Evolutionary conservation across 371 early-diverging fungal species (phyloP), one percentile per base, ranked within the genome.

Genomic region (Umbelopsis sp.): DNA sequence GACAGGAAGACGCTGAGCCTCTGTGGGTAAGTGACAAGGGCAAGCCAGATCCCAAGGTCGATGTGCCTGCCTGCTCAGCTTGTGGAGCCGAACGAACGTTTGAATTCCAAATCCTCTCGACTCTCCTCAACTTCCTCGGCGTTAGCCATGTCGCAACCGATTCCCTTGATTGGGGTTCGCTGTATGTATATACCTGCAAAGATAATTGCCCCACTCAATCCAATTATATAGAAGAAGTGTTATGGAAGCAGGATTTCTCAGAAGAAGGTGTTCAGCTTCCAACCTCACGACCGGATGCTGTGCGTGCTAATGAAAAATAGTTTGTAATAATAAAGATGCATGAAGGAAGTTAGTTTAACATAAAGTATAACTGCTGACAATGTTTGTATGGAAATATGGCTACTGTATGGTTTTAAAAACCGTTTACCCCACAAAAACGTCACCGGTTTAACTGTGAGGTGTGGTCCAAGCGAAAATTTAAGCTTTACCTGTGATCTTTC

Each of bases 121-220:
- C 94, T 38, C 77, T 98, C 50, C 83, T 98, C 64, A 91, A 91
- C 70, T 84, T 88, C 67, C 76, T 98, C 35, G 78, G 83, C n/a
- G 84, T 96, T n/a, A 90, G 94, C 69, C 87, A 93, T 67, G 78
- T 83, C 3, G 87, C 87, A 20, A 69, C 82, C 0, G 87, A 92
- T 71, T 87, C 96, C 3, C 73, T 97, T 44, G 99, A 98, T 75
- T 98, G 94, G 91, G 99, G 99, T 1, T 93, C 96, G 0, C 77
- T 97, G 11, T 81, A 93, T 22, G 79, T 97, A 10, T 97, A 93
- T 75, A 86, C 96, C 9, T 98, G 99, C 79, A 87, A 92, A 32
- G 78, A 86, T 44, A 93, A 93, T 76, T 98, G 99, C 78, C 81
- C 85, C 53, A 67, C 77, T 0, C 73, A 81, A 48, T 77, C 79